Conservation (phyloP, 75 land plant species). For the Picea glauca region DNA sequence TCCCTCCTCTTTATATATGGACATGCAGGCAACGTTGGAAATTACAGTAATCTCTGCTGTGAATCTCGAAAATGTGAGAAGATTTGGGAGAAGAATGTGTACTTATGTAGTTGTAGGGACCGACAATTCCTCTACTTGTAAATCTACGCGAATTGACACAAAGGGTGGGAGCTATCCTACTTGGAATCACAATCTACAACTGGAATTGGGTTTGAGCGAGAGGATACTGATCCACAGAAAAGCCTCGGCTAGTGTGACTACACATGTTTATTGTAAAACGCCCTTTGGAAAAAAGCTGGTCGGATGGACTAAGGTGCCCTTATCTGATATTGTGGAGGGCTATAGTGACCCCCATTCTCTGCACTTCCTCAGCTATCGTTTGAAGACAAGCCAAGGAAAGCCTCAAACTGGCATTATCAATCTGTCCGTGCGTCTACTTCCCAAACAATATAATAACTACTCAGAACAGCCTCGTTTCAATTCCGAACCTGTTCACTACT, state of each 20-base stretch:
- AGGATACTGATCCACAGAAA: neutral
- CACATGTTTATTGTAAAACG: neutral
- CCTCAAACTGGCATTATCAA: neutral
- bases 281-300: neutral
- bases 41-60: neutral
- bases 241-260: neutral
- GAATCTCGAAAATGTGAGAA: neutral
- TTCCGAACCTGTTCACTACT: too few relatives aligned
- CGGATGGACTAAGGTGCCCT: neutral
- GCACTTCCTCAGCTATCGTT: constrained; percentile 5
- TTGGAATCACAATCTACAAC: neutral
- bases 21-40: neutral
- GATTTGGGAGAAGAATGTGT: neutral
- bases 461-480: too few relatives aligned
- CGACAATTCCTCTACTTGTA: neutral
- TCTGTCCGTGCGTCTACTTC: too few relatives aligned
- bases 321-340: neutral
- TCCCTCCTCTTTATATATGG: neutral
- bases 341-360: neutral
- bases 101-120: neutral
- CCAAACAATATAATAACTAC: too few relatives aligned
- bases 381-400: neutral
- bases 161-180: neutral
- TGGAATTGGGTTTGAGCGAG: neutral
- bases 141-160: neutral